A percentile compares a stretch with the other conserved stretches of the same genome.
phyloP scores from a whole-genome alignment of 257 asterid species.

The Striga asiatica region DNA sequence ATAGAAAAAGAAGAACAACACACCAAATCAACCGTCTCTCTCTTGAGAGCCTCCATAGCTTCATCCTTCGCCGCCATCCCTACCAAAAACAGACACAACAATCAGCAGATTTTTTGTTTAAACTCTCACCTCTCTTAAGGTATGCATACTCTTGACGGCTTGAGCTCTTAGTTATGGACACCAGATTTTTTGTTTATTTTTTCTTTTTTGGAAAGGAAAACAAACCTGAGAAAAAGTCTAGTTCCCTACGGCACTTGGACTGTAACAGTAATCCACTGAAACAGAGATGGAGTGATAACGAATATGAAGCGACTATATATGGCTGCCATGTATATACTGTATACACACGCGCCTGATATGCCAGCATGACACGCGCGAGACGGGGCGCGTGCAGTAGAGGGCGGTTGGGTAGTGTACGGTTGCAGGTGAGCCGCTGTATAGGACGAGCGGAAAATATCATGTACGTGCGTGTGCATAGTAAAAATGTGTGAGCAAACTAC shows the following conservation, averaged over 20 bases:
- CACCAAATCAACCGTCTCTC: conserved; percentile 66
- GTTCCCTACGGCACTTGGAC: not conserved
- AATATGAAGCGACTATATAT: not conserved
- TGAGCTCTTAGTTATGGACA: too few relatives aligned
- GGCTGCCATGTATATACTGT: not conserved
- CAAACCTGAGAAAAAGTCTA: not conserved
- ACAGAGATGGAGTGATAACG: conserved; percentile 8
- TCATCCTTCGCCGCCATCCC: conserved; percentile 48
- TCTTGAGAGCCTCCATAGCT: conserved; percentile 56
- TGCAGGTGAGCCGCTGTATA: conserved; percentile 14
- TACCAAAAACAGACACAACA: not conserved
- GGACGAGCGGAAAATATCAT: conserved; percentile 10
- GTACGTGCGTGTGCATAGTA: conserved; percentile 23
- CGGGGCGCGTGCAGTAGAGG: conserved; percentile 18
- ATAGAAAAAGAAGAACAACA: not conserved
- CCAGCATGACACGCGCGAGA: conserved; percentile 13
- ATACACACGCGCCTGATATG: not conserved
- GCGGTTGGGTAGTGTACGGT: conserved; percentile 18
- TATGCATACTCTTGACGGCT: not conserved
- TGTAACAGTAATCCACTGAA: conserved; percentile 1
- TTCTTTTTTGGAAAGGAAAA: too few relatives aligned
- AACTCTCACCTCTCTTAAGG: not conserved
- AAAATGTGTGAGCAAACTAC: too few relatives aligned
- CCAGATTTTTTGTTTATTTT: too few relatives aligned
- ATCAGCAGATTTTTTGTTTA: not conserved